A percentile compares a stretch with the other conserved stretches of the same genome.
Evolutionary conservation across 73 alveolate species (phyloP).

Genomic region (Paramecium octaurelia): DNA sequence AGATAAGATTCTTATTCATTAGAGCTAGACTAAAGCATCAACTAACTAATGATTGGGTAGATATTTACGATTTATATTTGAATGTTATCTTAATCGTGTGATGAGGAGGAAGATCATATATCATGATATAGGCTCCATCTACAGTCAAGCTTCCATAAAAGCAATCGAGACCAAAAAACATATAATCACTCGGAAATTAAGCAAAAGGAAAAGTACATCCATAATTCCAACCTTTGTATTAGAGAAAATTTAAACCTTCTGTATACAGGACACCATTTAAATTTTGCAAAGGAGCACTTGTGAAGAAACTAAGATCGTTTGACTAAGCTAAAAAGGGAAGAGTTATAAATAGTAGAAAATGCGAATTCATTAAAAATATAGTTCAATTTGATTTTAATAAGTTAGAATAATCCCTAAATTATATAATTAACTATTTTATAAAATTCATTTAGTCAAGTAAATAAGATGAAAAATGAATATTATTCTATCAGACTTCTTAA

Average conservation of each 20-base stretch:
- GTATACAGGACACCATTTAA: not conserved
- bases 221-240: not conserved
- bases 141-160: not conserved
- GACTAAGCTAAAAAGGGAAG: not conserved
- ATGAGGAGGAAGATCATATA: not conserved
- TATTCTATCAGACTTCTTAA: too few species aligned
- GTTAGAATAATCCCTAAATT: too few species aligned
- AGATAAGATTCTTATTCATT: not conserved
- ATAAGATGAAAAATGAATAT: too few species aligned
- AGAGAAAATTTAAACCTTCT: not conserved
- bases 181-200: not conserved
- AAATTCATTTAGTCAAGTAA: too few species aligned
- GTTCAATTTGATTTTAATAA: not conserved
- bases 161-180: not conserved
- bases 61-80: not conserved
- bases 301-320: not conserved
- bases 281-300: not conserved
- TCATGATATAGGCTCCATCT: not conserved
- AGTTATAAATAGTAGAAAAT: too few species aligned
- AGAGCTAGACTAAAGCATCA: not conserved
- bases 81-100: not conserved
- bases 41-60: not conserved
- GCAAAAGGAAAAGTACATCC: not conserved
- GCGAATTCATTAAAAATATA: not conserved
- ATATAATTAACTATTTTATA: too few species aligned